Evolutionary conservation across 129 eudicot genomes (phyloP).

Genomic region (Pseudognaphalium luteoalbum): DNA sequence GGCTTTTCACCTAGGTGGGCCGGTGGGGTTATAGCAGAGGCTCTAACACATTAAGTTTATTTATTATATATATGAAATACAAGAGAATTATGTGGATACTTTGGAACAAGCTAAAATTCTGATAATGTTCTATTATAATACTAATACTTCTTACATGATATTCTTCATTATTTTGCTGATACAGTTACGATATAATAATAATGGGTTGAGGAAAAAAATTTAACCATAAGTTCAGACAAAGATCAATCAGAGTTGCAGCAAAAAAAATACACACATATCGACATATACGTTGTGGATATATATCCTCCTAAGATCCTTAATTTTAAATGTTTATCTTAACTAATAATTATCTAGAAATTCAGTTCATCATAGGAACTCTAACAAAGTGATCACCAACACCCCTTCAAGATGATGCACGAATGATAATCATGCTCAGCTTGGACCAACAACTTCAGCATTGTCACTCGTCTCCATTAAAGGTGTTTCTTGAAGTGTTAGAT

Average conservation of each 20-base stretch:
- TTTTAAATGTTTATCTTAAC: neutral
- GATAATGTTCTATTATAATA: slow-evolving; percentile 11
- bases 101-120: neutral
- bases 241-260: neutral
- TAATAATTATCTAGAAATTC: neutral
- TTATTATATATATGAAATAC: neutral
- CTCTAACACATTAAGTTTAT: neutral
- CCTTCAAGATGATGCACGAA: neutral
- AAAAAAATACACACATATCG: neutral
- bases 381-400: neutral
- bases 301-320: too few species aligned
- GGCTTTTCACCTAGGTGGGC: neutral
- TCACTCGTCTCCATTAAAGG: neutral
- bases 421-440: neutral
- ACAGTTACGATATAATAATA: too few species aligned
- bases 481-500: neutral
- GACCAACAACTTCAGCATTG: neutral
- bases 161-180: neutral
- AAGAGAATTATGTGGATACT: slow-evolving; percentile 1
- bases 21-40: neutral
- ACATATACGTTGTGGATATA: neutral
- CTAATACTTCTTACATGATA: slow-evolving; percentile 9
- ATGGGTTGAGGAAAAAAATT: too few species aligned
- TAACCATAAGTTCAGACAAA: neutral
- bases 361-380: neutral